Percentiles rank a stretch among this genome's conserved stretches.
phyloP scores from a whole-genome alignment of 495 filamentous ascomycete genomes.

The Podospora didyma region DNA sequence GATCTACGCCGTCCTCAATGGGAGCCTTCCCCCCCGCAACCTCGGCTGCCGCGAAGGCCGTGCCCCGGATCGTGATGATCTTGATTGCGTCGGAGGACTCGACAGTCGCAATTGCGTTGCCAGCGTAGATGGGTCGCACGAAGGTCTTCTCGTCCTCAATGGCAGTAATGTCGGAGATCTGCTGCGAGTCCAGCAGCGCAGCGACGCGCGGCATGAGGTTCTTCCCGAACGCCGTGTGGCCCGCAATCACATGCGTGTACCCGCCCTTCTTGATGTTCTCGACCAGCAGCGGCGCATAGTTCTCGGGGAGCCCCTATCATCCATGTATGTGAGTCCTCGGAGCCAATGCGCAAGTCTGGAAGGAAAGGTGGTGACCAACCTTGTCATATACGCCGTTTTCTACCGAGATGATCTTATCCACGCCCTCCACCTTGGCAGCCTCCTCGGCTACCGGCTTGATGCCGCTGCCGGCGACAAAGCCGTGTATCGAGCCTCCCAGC shows the following conservation, averaged over 20 bases:
- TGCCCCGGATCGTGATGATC: slow-evolving; percentile 86
- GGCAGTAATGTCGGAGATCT: slow-evolving; percentile 83
- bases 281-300: slow-evolving; percentile 85
- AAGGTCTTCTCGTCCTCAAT: slow-evolving; percentile 93
- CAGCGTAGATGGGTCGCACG: slow-evolving; percentile 94
- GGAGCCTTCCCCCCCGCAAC: slow-evolving; percentile 50
- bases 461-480: slow-evolving; percentile 79
- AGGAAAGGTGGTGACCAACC: slow-evolving; percentile 40
- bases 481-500: slow-evolving; percentile 80
- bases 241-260: slow-evolving; percentile 85
- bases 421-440: slow-evolving; percentile 81
- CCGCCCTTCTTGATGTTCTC: slow-evolving; percentile 94
- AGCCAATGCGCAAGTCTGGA: not conserved
- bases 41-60: slow-evolving; percentile 70
- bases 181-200: slow-evolving; percentile 88
- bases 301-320: slow-evolving; percentile 83
- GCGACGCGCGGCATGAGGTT: slow-evolving; percentile 90
- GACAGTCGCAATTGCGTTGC: slow-evolving; percentile 96
- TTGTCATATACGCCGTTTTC: slow-evolving; percentile 91
- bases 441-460: slow-evolving; percentile 78
- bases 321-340: not conserved
- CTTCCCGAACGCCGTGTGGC: slow-evolving; percentile 96
- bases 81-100: slow-evolving; percentile 85
- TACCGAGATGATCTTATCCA: slow-evolving; percentile 86
- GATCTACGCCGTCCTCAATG: slow-evolving; percentile 64